Conservation (phyloP, 208 protist species). For the Leishmania tropica region DNA sequence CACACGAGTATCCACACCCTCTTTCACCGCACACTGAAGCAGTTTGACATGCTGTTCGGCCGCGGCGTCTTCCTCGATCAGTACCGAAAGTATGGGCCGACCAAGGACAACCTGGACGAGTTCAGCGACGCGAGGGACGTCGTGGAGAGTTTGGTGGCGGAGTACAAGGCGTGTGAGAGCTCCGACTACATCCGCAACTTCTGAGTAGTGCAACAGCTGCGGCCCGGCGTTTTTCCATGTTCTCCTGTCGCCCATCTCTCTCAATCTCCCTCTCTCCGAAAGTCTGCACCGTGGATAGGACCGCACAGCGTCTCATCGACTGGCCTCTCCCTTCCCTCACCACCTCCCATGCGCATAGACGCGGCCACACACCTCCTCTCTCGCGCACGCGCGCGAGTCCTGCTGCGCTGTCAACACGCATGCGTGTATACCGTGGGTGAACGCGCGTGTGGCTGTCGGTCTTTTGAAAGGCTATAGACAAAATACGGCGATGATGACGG, state of each 20-base stretch:
- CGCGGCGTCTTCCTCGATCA: conserved; percentile 94
- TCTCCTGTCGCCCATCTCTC: neutral
- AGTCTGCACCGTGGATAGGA: neutral
- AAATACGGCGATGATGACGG: neutral
- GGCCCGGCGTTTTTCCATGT: neutral
- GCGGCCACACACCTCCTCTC: neutral
- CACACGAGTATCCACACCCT: conserved; percentile 98
- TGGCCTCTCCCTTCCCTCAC: neutral
- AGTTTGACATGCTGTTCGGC: conserved; percentile 96
- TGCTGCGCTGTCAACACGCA: neutral
- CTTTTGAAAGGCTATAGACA: neutral
- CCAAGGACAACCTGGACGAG: conserved; percentile 95
- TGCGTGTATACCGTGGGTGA: neutral
- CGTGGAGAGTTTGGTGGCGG: conserved; percentile 95
- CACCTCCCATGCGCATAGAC: neutral
- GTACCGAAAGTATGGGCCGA: conserved; percentile 93
- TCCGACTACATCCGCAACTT: conserved; percentile 96
- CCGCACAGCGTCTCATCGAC: neutral
- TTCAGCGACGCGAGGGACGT: conserved; percentile 96
- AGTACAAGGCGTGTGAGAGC: conserved; percentile 97
- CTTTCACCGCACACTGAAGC: conserved; percentile 89
- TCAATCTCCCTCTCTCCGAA: neutral
- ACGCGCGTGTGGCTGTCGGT: neutral
- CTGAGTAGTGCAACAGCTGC: conserved; percentile 22
- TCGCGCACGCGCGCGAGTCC: neutral